Evolutionary conservation across 2,329 filamentous ascomycete species (phyloP).

Genomic region (Graphilbum fragrans): DNA sequence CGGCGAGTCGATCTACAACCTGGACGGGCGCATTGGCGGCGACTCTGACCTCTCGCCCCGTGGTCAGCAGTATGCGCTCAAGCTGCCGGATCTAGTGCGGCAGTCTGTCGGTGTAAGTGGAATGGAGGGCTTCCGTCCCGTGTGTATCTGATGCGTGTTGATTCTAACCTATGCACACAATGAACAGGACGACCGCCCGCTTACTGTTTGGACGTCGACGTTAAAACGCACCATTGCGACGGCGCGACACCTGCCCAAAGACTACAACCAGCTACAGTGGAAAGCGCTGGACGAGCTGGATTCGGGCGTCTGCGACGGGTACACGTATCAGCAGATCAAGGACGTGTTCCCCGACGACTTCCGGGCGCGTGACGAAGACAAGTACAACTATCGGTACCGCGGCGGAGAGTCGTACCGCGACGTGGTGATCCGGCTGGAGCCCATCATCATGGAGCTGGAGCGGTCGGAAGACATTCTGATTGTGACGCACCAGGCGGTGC

Average conservation of each 20-base stretch:
- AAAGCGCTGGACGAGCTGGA: constrained; percentile 97
- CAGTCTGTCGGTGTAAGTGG: constrained; percentile 70
- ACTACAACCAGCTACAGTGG: constrained; percentile 95
- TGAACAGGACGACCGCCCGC: constrained; percentile 42
- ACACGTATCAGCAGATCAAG: constrained; percentile 93
- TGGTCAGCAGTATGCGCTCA: constrained; percentile 76
- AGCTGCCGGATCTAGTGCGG: constrained; percentile 72
- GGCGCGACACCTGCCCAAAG: constrained; percentile 63
- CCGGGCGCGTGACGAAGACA: constrained; percentile 88
- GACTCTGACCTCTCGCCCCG: constrained; percentile 79
- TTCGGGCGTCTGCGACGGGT: constrained; percentile 87
- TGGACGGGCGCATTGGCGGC: constrained; percentile 82
- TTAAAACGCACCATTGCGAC: constrained; percentile 82
- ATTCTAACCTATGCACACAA: neutral
- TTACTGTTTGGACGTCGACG: constrained; percentile 52
- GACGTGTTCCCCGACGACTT: constrained; percentile 90
- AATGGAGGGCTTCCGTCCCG: neutral
- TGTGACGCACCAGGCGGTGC: constrained; percentile 91
- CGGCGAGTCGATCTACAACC: constrained; percentile 87
- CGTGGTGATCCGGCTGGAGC: constrained; percentile 92
- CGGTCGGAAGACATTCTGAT: constrained; percentile 94
- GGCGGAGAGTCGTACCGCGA: constrained; percentile 93
- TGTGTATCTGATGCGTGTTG: neutral
- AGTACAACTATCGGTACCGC: constrained; percentile 98
- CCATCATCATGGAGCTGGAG: constrained; percentile 99